Conservation (phyloP, 257 asterid genomes). For the Solanum neorickii region DNA sequence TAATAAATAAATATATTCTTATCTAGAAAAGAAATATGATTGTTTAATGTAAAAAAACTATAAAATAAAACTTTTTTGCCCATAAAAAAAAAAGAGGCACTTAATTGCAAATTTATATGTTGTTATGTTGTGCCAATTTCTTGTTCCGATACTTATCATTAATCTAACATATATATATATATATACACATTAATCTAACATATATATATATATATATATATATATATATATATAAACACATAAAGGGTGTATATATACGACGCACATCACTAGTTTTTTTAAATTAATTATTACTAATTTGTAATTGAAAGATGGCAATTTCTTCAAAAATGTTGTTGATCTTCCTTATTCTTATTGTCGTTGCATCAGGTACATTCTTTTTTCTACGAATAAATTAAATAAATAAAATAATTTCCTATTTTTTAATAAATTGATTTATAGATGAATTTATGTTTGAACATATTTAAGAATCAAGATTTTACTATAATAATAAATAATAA, state of each 20-base stretch:
- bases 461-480: too few relatives aligned
- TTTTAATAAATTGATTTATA: neutral
- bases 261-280: neutral
- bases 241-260: neutral
- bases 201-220: too few relatives aligned
- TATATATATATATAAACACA: too few relatives aligned
- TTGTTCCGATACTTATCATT: neutral
- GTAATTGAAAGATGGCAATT: neutral
- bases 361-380: neutral
- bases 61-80: too few relatives aligned
- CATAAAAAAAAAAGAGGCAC: too few relatives aligned
- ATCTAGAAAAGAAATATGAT: too few relatives aligned
- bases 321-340: neutral
- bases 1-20: too few relatives aligned
- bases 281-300: neutral
- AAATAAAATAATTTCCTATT: neutral
- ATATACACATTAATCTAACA: neutral
- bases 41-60: too few relatives aligned
- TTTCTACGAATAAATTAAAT: neutral
- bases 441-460: too few relatives aligned
- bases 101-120: too few relatives aligned
- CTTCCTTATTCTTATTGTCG: neutral
- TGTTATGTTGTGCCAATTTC: too few relatives aligned
- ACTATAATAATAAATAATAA: too few relatives aligned
- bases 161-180: neutral